phyloP scores from a whole-genome alignment of 257 asterid genomes.

The Nicotiana tabacum region DNA sequence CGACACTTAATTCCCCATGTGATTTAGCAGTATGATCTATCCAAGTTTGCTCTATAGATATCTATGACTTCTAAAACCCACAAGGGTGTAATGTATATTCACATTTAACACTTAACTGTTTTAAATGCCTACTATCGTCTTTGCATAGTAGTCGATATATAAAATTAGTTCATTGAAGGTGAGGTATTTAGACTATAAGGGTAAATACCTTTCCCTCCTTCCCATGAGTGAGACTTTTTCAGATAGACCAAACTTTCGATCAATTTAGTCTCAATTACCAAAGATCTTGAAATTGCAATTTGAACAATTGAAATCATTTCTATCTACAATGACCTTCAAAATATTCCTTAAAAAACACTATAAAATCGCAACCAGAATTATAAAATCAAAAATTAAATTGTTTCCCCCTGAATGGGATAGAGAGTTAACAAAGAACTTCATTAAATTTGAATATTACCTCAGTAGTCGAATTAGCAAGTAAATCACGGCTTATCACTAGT shows the following conservation, averaged over 20 bases:
- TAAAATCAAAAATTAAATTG: not conserved
- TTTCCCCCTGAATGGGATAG: not conserved
- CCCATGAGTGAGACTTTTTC: no score
- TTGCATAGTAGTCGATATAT: not conserved
- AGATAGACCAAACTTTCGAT: no score
- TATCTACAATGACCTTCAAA: not conserved
- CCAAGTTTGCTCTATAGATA: not conserved
- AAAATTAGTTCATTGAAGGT: not conserved
- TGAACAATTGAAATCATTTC: not conserved
- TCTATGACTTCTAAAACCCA: not conserved
- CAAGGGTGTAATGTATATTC: not conserved
- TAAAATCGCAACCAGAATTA: not conserved
- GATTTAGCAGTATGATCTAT: not conserved
- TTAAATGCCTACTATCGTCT: not conserved
- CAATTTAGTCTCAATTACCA: no score
- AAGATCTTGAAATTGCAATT: not conserved
- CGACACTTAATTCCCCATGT: not conserved
- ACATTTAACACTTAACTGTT: not conserved
- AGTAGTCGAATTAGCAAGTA: conserved; percentile 53
- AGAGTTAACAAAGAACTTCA: not conserved
- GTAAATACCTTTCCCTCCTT: no score
- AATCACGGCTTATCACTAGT: conserved; percentile 63
- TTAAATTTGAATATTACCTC: conserved; percentile 46
- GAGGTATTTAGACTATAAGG: not conserved
- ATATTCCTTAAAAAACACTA: not conserved